Evolutionary conservation across 1,139 yeast genomes (phyloP).

Genomic region (Sugiyamaella paludigena): DNA sequence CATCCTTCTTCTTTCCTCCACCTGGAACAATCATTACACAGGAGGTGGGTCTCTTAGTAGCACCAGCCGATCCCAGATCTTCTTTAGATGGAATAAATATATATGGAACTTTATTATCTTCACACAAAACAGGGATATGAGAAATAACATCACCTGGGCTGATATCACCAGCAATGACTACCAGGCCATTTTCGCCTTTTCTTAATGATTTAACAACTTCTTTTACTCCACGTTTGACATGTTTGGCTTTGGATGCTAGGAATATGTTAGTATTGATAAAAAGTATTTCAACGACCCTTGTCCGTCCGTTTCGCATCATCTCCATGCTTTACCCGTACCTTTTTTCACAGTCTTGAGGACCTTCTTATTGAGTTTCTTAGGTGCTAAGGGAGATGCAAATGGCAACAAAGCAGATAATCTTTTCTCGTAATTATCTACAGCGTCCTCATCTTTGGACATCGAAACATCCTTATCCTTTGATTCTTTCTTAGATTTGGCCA

Average conservation of each 20-base stretch:
- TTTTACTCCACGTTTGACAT: constrained; percentile 97
- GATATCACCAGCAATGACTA: constrained; percentile 94
- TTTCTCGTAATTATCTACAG: constrained; percentile 83
- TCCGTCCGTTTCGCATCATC: too few species aligned
- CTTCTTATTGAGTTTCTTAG: constrained; percentile 94
- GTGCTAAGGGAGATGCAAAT: constrained; percentile 93
- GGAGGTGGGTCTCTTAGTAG: constrained; percentile 98
- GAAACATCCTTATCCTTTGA: constrained; percentile 15
- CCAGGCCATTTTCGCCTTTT: constrained; percentile 97
- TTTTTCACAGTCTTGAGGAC: constrained; percentile 93
- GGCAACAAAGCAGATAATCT: constrained; percentile 88
- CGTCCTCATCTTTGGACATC: constrained; percentile 22
- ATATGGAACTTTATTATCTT: constrained; percentile 86
- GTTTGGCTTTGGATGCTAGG: constrained; percentile 89
- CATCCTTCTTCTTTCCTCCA: constrained; percentile 81
- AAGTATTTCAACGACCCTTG: too few species aligned
- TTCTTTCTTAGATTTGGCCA: constrained; percentile 36
- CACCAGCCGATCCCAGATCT: constrained; percentile 98
- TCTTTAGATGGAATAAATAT: constrained; percentile 95
- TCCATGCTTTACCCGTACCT: constrained; percentile 27
- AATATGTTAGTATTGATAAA: constrained; percentile 3
- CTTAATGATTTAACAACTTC: constrained; percentile 97
- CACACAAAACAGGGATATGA: constrained; percentile 96
- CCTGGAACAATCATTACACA: constrained; percentile 98
- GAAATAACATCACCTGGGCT: constrained; percentile 97